Evolutionary conservation across 768 basidiomycete species (phyloP), one percentile per base, ranked within the genome.

Genomic region (Holtermanniella nyarrowii): DNA sequence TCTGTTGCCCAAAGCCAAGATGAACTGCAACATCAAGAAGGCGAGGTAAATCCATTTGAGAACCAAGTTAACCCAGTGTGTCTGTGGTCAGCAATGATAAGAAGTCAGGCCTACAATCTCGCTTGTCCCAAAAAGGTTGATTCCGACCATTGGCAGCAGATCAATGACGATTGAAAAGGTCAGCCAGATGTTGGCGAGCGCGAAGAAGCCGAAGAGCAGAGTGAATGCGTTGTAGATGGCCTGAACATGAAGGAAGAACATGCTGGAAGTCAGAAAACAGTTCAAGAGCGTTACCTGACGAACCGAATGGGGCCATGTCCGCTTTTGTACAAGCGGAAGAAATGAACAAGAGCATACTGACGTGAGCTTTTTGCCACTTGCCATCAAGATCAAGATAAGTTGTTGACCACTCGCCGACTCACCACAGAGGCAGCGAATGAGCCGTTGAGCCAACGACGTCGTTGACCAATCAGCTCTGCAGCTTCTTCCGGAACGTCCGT

Each of bases 151-250:
- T 62, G 69, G 75, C 13, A 90, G 77, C 40, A 95, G 78, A 62
- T 89, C 82, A 77, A 93, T 87, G 70, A 93, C 88, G 73, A 93
- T 91, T 55, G 82, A 83, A 77, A 93, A 93, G n/a, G 90, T 91
- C 52, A 95, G 75, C 87, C 88, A 95, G 42, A 91, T 75, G 66
- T 91, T 91, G 58, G 88, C 88, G 53, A 90, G 72, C 2, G 88
- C 82, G 73, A 95, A 93, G 88, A 88, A 96, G 7, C 85, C 82
- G 75, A 96, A 91, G 59, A 90, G 60, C 53, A 96, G 76, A 25
- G 80, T 83, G 68, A 86, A 81, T 46, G 89, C 62, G 72, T 7
- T 16, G 31, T 37, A 16, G 16, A 96, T 53, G 40, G 82, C 90
- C 73, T 97, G 93, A 44, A 99, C 64, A 66, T 96, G 91, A 71